Base-by-base conservation (phyloP, 2,329 filamentous ascomycete genomes). In the Fusarium metavorans region DNA sequence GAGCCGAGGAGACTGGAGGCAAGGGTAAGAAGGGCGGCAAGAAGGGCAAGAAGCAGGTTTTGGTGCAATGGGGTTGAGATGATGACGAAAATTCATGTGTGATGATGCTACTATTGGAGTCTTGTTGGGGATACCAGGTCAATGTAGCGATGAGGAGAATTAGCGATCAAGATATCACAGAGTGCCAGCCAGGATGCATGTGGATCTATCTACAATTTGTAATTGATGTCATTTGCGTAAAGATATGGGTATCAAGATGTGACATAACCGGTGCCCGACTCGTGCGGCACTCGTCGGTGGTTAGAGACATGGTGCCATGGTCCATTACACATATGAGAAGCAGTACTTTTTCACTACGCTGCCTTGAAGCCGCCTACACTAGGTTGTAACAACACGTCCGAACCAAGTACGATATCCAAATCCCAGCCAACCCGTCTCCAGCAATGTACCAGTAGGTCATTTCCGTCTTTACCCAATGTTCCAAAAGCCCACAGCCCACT, bases 41-140 rank as follows among this genome's bases (percentile, higher is more conserved):
- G 68, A 89, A 91, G 82, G 88, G 87, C 20, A 91, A 91, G 80
- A 92, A 91, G 80, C 78, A 90, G 79, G 88, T 92, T 9, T 80
- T 92, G 58, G 88, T 90, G 48, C 87, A 89, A 77, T 92, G 90
- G 90, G 90, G 90, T 25, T 91, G 80, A 69, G 43, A 16, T 39
- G 11, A 5, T 32, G n/a, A 60, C 25, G 43, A 48, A 27, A 52
- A 52, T 30, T 39, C 48, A 52, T 45, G 43, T 56, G 48, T 37
- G 16, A 50, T 25, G 65, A 41, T 30, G 50, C 9, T 56, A 32
- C 18, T 52, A 45, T 37, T 37, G 11, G 48, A 50, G 45, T 50
- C 45, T 25, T 50, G 45, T 50, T 18, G 25, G 25, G 45, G 35
- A 52, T 37, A 37, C 37, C 35, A 50, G 16, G 18, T 20, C 48